These are phyloP conservation scores for Colletotrichum magnum DNA, from an alignment of 2,329 filamentous ascomycete species.

Conservation along the genomic window DNA sequence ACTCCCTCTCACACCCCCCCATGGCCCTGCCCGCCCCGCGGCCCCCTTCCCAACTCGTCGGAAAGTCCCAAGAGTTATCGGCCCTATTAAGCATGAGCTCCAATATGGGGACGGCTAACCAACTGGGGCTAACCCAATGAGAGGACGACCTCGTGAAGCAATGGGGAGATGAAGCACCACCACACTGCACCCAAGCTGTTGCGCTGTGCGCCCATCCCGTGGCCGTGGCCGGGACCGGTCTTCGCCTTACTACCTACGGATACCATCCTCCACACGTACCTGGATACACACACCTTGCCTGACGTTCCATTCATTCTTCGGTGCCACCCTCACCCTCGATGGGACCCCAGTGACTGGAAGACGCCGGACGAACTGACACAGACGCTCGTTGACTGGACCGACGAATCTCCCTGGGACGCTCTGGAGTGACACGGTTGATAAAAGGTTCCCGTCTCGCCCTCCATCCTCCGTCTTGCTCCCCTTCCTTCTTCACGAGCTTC, in stretches of 20 bases:
- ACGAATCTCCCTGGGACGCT: not conserved
- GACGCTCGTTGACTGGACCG: slow-evolving; percentile 33
- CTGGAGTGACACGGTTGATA: slow-evolving; percentile 26
- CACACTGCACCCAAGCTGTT: not conserved
- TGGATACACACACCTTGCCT: slow-evolving; percentile 12
- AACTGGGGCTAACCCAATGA: slow-evolving; percentile 35
- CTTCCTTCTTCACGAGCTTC: slow-evolving; percentile 33
- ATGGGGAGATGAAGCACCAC: slow-evolving; percentile 39
- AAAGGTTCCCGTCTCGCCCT: slow-evolving; percentile 37
- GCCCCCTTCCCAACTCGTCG: slow-evolving; percentile 39
- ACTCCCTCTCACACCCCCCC: slow-evolving; percentile 7
- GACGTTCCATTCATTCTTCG: slow-evolving; percentile 26
- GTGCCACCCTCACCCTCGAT: slow-evolving; percentile 22
- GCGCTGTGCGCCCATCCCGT: not conserved
- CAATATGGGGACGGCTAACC: slow-evolving; percentile 40
- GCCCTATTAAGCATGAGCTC: slow-evolving; percentile 38
- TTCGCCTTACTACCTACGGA: not conserved
- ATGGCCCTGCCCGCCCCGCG: slow-evolving; percentile 34
- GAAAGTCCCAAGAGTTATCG: slow-evolving; percentile 38
- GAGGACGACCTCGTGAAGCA: slow-evolving; percentile 23
- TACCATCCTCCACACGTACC: too few relatives aligned
- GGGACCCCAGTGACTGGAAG: not conserved
- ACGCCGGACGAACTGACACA: slow-evolving; percentile 28
- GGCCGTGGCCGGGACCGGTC: not conserved
- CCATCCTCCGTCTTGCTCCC: not conserved